Base-by-base conservation (phyloP, 805 yeast genomes). In the Saccharomycopsis vini region DNA sequence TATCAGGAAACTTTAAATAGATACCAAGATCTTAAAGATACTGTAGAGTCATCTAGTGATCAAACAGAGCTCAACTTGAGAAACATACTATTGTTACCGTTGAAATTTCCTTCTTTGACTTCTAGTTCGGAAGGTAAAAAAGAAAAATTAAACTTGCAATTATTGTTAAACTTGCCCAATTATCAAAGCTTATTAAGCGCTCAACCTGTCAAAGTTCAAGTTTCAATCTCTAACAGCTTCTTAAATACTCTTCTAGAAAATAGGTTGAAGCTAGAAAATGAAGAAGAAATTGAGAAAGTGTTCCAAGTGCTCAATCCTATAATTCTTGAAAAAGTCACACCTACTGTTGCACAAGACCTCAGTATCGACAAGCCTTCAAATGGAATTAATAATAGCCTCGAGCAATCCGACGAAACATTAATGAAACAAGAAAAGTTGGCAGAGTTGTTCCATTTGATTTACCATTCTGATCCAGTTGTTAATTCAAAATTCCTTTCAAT, bases 371-470 rank as follows among this genome's bases (percentile, higher is more conserved):
- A 26, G 12, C 36, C 26, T 15, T 19, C 19, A 5, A 31, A 24
- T 16, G 42, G 38, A 7, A 15, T 13, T 15, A 41, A 9, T 40
- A 54, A 3, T 39, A 60, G 23, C 59, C 61, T 51, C 64, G 66
- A 3, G 36, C 46, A 16, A 55, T 51, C 21, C 39, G 54, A 13
- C n/a, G 36, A 44, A 18, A 33, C 40, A 3, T 55, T 68, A 21
- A 52, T 54, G 7, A 69, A 69, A 37, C 82, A 77, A 53, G 84
- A 82, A 53, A 69, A 72, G 44, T 59, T 90, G 3, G 79, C 90
- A 18, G 81, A 82, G 54, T 59, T 86, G 10, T 64, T 86, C 2
- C 92, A 82, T 55, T 65, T 83, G 47, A 58, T 88, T 3, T 68
- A 71, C 44, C 67, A 69, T 47, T 64, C 64, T 34, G 73, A 77